Conservation (phyloP, 345 rosid genomes). For the Rubroshorea leprosula region DNA sequence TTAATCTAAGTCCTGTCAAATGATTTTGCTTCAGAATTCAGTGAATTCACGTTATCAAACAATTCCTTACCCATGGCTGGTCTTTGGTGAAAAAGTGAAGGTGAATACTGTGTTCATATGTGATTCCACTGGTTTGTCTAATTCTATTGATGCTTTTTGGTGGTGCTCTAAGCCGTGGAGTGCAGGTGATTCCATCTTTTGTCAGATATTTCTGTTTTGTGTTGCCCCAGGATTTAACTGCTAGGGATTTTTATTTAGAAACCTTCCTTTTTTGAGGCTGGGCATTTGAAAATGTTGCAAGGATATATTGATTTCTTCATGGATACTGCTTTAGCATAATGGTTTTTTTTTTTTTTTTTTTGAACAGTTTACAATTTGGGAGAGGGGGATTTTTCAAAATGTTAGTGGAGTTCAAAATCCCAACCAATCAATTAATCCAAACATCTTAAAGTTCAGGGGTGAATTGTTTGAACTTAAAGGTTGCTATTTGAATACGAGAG, state of each 20-base stretch:
- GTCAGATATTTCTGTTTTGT: background rate
- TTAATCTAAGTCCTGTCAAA: background rate
- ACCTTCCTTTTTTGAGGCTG: slow-evolving; percentile 43
- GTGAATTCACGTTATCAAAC: slow-evolving; percentile 82
- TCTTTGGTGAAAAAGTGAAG: slow-evolving; percentile 92
- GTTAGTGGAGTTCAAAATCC: too few species aligned
- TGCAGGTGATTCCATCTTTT: slow-evolving; percentile 43
- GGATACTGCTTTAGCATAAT: too few species aligned
- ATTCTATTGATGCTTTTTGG: slow-evolving; percentile 91
- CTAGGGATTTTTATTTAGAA: slow-evolving; percentile 1
- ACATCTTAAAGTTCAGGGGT: too few species aligned
- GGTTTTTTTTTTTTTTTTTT: too few species aligned
- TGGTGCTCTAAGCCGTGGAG: slow-evolving; percentile 62
- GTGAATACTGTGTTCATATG: slow-evolving; percentile 87
- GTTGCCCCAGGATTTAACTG: slow-evolving; percentile 2
- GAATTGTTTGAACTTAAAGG: too few species aligned
- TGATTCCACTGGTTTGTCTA: slow-evolving; percentile 95
- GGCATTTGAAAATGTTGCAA: slow-evolving; percentile 90
- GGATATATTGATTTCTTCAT: slow-evolving; percentile 93
- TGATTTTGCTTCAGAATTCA: slow-evolving; percentile 66
- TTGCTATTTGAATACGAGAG: too few species aligned
- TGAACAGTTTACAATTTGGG: too few species aligned
- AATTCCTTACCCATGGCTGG: slow-evolving; percentile 93
- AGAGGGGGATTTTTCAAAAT: too few species aligned
- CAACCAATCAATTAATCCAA: too few species aligned